Conservation (phyloP, 73 alveolate species). For the Paramecium primaurelia region DNA sequence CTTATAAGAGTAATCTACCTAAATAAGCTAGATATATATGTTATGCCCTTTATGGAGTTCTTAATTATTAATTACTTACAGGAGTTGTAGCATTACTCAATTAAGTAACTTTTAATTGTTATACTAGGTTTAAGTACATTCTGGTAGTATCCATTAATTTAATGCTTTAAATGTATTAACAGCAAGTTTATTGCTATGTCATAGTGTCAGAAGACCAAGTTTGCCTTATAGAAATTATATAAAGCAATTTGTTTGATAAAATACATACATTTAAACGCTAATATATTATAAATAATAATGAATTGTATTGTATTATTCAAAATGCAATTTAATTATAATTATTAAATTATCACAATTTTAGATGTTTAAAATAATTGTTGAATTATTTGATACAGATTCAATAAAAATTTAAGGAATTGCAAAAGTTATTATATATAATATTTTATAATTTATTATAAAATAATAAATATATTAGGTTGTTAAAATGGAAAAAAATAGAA, state of each 20-base stretch:
- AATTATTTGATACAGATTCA: too few relatives aligned
- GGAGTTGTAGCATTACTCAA: constrained; percentile 50
- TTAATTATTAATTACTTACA: constrained; percentile 35
- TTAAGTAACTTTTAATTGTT: neutral
- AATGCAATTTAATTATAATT: too few relatives aligned
- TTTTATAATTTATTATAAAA: too few relatives aligned
- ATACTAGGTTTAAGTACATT: constrained; percentile 17
- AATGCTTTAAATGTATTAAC: constrained; percentile 54
- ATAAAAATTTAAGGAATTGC: too few relatives aligned
- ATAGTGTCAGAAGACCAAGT: constrained; percentile 49
- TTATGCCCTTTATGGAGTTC: neutral
- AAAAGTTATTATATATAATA: too few relatives aligned
- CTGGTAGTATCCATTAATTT: constrained; percentile 52
- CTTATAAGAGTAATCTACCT: constrained; percentile 8
- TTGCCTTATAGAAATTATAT: constrained; percentile 20
- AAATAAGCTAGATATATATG: constrained; percentile 25
- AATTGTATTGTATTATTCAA: too few relatives aligned
- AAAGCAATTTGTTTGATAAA: constrained; percentile 35
- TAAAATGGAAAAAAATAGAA: neutral
- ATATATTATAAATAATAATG: neutral
- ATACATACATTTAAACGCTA: neutral
- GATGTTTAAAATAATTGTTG: too few relatives aligned
- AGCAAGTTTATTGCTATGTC: constrained; percentile 13
- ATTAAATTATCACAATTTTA: too few relatives aligned
- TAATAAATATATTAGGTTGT: too few relatives aligned